These are phyloP conservation scores for Dictyophora rubrovolvata DNA, from an alignment of 768 basidiomycete species.

Conservation along the genomic window DNA sequence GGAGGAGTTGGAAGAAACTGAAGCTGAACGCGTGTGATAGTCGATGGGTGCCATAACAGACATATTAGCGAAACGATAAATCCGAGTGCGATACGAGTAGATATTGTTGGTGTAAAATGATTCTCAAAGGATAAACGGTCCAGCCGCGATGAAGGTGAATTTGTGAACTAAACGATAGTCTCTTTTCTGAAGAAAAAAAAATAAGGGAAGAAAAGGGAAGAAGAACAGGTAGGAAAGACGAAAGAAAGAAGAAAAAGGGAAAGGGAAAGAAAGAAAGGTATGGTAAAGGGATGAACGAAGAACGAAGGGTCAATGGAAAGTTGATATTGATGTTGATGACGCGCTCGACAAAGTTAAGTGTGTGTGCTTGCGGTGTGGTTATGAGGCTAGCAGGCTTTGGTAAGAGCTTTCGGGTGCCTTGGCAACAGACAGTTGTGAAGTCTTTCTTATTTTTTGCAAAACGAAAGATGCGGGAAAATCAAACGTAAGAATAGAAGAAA, in stretches of 20 bases:
- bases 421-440: neutral
- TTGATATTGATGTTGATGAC: too few species aligned
- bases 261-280: conserved; percentile 9
- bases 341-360: too few species aligned
- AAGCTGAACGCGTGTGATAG: conserved; percentile 64
- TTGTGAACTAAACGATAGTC: conserved; percentile 18
- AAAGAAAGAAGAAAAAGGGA: conserved; percentile 15
- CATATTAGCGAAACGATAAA: neutral
- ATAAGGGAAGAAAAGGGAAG: conserved; percentile 28
- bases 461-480: conserved; percentile 6
- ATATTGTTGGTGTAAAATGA: neutral
- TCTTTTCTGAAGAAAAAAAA: conserved; percentile 38
- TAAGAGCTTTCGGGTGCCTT: neutral
- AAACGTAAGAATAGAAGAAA: conserved; percentile 16
- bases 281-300: conserved; percentile 12
- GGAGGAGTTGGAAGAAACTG: conserved; percentile 66
- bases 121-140: neutral
- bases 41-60: conserved; percentile 9
- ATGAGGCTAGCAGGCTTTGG: neutral
- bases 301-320: neutral
- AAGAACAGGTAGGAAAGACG: conserved; percentile 17
- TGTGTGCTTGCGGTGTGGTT: neutral
- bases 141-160: conserved; percentile 21
- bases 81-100: neutral
- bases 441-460: neutral